phyloP scores from a whole-genome alignment of 2,329 filamentous ascomycete species.

The Chaetomiaceae sp. region DNA sequence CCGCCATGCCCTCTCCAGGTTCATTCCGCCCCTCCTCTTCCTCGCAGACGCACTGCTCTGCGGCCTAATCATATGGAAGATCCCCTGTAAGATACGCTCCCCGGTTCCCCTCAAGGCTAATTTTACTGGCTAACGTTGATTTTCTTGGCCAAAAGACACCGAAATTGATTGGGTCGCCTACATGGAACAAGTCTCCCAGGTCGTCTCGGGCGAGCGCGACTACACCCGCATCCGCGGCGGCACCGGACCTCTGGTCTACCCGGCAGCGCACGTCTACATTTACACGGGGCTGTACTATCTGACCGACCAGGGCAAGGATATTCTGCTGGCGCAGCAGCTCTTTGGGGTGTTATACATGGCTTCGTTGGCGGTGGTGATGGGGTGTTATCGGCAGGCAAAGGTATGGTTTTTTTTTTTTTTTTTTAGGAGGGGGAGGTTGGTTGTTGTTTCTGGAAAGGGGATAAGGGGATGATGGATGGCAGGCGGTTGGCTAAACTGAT shows the following conservation, averaged over 20 bases:
- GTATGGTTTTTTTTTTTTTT: conserved; percentile 38
- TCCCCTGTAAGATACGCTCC: conserved; percentile 65
- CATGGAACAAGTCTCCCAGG: conserved; percentile 86
- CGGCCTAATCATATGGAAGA: conserved; percentile 68
- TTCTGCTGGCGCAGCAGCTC: conserved; percentile 74
- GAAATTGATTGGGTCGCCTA: conserved; percentile 98
- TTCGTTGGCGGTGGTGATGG: conserved; percentile 71
- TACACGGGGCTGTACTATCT: conserved; percentile 76
- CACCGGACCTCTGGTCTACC: conserved; percentile 93
- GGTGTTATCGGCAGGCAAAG: conserved; percentile 72
- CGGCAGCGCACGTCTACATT: conserved; percentile 87
- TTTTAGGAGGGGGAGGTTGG: no score
- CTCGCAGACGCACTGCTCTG: conserved; percentile 69
- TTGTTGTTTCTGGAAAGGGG: no score
- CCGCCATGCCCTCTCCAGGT: conserved; percentile 45
- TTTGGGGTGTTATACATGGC: conserved; percentile 77
- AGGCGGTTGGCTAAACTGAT: neutral
- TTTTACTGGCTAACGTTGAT: conserved; percentile 12
- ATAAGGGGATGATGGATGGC: no score
- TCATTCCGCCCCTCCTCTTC: conserved; percentile 59
- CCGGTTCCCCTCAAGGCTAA: no score
- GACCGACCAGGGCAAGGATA: conserved; percentile 71
- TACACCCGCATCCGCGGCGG: conserved; percentile 81
- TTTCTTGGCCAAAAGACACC: conserved; percentile 56
- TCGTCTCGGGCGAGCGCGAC: conserved; percentile 77